Evolutionary conservation across 768 basidiomycete species (phyloP).

Genomic region (Kwoniella botswanensis): DNA sequence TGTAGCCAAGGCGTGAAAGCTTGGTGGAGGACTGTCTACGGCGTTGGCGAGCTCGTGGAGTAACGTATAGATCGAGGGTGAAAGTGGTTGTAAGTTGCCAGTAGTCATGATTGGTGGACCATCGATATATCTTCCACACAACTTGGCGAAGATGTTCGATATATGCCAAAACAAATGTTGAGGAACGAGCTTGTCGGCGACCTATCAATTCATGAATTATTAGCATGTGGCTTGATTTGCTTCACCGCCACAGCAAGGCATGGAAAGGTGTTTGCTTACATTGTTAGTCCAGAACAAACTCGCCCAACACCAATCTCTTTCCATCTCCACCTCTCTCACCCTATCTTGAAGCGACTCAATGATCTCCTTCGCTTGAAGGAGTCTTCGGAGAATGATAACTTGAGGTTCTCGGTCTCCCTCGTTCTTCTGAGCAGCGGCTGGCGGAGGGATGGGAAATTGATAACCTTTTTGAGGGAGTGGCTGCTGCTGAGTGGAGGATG

Average conservation of each 20-base stretch:
- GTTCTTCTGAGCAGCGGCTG: background rate
- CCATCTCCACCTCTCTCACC: background rate
- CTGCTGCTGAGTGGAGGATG: background rate
- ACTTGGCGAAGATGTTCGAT: background rate
- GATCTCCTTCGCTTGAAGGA: background rate
- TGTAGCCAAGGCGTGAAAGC: background rate
- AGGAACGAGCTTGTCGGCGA: conserved; percentile 2
- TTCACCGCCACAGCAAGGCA: no score
- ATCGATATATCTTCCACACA: conserved; percentile 1
- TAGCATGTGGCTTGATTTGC: background rate
- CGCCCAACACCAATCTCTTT: background rate
- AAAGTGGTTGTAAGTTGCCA: background rate
- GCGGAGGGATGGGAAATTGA: background rate
- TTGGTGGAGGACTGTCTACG: background rate
- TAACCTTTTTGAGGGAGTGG: background rate
- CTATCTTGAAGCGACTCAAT: conserved; percentile 2
- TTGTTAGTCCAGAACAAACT: conserved; percentile 2
- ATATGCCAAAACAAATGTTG: background rate
- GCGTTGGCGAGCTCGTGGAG: background rate
- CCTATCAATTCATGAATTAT: background rate
- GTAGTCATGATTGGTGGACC: background rate
- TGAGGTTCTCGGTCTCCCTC: background rate
- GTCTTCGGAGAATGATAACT: background rate
- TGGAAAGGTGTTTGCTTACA: background rate
- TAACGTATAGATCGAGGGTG: background rate